phyloP scores from a whole-genome alignment of 2,329 filamentous ascomycete genomes.

The Gremmenia infestans region DNA sequence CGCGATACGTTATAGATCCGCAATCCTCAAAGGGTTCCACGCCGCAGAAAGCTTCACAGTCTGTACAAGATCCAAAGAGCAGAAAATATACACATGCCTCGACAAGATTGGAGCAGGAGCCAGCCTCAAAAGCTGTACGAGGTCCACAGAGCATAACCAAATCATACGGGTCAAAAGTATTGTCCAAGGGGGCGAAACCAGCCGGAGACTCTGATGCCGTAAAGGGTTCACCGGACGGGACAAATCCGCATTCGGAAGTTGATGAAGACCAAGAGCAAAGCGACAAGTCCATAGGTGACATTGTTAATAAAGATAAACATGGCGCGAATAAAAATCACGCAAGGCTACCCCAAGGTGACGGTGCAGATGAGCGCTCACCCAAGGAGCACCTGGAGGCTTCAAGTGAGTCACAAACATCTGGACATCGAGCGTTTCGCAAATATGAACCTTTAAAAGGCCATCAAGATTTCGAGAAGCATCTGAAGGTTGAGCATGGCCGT shows the following conservation, averaged over 20 bases:
- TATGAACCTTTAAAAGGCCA: conserved; percentile 4
- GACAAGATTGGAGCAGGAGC: neutral
- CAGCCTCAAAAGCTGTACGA: neutral
- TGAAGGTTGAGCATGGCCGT: neutral
- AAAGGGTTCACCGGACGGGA: too few species aligned
- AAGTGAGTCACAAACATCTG: neutral
- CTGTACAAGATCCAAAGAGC: neutral
- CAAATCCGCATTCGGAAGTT: too few species aligned
- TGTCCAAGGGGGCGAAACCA: too few species aligned
- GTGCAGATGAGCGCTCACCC: conserved; percentile 2
- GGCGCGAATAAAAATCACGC: neutral
- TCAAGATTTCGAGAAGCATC: conserved; percentile 2
- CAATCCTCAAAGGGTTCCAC: neutral
- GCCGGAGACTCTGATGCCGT: too few species aligned
- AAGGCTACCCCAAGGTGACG: conserved; percentile 5
- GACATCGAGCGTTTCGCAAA: neutral
- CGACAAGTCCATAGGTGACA: neutral
- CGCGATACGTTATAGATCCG: neutral
- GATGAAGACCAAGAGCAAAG: neutral
- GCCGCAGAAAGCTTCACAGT: neutral
- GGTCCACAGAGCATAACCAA: neutral
- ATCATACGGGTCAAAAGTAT: neutral
- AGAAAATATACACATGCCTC: neutral
- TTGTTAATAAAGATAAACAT: neutral
- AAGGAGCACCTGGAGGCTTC: neutral